Evolutionary conservation across 306 rosid species (phyloP), one percentile per base, ranked within the genome.

Genomic region (Prunus davidiana): DNA sequence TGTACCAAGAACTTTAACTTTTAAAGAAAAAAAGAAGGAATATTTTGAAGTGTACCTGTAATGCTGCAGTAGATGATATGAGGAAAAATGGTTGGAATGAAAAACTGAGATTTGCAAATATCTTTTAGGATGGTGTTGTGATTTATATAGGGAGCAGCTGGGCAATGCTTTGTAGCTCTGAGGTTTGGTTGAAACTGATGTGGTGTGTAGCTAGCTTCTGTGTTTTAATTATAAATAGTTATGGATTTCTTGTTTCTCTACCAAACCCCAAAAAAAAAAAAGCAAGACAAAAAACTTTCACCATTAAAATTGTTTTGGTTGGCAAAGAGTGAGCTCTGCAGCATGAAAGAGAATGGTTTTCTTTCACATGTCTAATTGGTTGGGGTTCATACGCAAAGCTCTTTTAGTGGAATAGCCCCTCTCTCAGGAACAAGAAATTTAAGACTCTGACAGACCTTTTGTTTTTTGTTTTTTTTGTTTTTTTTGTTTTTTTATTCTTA

Each of bases 81-180:
- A 8, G 45, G 38, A 67, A 2, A 3, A 78, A 50, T 18, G 81
- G 55, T 28, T 72, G 64, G 22, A 46, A 14, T 52, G 3, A 69
- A 67, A 46, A 4, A 6, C 45, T 82, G 5, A 32, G 76, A 38
- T 47, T 13, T 27, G 25, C 47, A 16, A 19, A 50, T 62, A 30
- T 45, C 25, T 69, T 61, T 54, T 22, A 52, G 62, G 27, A 70
- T 60, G 71, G 55, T 20, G 64, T 54, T 66, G 38, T 78, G 57
- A 22, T 77, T 60, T 90, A 81, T 82, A 86, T 87, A 87, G 78
- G 69, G 45, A 64, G 56, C 64, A 58, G 69, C 13, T 56, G 68
- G 73, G 45, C 0, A 9, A 2, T 27, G 43, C 19, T 62, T 27
- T 4, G 64, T 15, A 25, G 65, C 65, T 22, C 63, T 22, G 63